Percentiles rank a stretch among this genome's conserved stretches.
Evolutionary conservation across 2,329 filamentous ascomycete species (phyloP).

Genomic region (Byssoonygena ceratinophila): DNA sequence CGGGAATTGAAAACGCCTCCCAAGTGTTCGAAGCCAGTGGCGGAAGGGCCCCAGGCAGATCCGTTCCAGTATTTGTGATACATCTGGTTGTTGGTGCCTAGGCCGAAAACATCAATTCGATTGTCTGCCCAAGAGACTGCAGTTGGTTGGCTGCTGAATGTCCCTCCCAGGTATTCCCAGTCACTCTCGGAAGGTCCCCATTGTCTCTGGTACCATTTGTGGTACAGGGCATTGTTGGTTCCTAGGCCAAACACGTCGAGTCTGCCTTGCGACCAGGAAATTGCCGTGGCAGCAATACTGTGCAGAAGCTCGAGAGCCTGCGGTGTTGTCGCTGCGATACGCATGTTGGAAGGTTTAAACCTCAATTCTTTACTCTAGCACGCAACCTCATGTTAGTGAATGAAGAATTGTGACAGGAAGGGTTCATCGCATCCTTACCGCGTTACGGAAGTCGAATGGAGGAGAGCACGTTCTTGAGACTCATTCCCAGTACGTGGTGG

Average conservation of each 20-base stretch:
- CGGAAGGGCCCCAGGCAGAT: conserved; percentile 14
- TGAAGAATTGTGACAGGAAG: background rate
- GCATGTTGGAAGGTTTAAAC: conserved; percentile 20
- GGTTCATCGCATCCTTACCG: background rate
- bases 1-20: conserved; percentile 18
- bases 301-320: conserved; percentile 15
- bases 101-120: conserved; percentile 24
- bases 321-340: conserved; percentile 18
- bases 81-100: conserved; percentile 23
- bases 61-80: conserved; percentile 24
- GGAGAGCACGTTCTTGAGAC: background rate
- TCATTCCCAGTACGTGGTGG: background rate
- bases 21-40: conserved; percentile 14
- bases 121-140: conserved; percentile 23
- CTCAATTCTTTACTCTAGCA: background rate
- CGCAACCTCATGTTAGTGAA: background rate
- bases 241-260: conserved; percentile 18
- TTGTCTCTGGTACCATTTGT: conserved; percentile 16
- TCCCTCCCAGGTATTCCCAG: conserved; percentile 26
- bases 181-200: conserved; percentile 16
- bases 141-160: conserved; percentile 21
- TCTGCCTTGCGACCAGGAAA: conserved; percentile 16
- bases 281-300: conserved; percentile 14
- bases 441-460: background rate
- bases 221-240: conserved; percentile 17